Percentiles rank a stretch among this genome's conserved stretches.
Evolutionary conservation across 352 stramenopile species (phyloP).

Genomic region (Pythium apleroticum): DNA sequence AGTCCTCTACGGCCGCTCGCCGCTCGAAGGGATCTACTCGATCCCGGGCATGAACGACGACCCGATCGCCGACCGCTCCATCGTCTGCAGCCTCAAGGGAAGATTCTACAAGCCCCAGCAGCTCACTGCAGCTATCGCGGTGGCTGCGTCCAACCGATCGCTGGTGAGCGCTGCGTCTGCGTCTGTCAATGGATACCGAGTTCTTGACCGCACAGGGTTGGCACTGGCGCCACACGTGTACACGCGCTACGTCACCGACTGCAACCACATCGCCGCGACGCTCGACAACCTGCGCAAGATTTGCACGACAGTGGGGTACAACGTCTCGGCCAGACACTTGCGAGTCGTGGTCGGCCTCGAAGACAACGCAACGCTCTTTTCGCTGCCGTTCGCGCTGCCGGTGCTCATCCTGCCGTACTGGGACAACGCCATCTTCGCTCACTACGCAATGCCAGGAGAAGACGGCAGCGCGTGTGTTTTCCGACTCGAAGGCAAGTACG

Average conservation of each 20-base stretch:
- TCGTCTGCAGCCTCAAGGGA: conserved; percentile 45
- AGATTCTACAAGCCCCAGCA: conserved; percentile 38
- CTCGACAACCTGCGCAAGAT: conserved; percentile 12
- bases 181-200: conserved; percentile 15
- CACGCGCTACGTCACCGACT: conserved; percentile 17
- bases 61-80: conserved; percentile 41
- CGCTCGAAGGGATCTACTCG: background rate
- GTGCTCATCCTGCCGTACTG: conserved; percentile 46
- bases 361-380: conserved; percentile 14
- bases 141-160: background rate
- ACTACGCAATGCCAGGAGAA: conserved; percentile 32
- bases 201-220: conserved; percentile 9
- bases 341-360: conserved; percentile 21
- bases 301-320: conserved; percentile 23
- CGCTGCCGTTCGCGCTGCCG: conserved; percentile 34
- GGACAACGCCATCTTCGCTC: conserved; percentile 33
- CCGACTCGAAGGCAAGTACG: conserved; percentile 35
- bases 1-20: conserved; percentile 21
- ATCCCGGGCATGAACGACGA: conserved; percentile 43
- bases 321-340: conserved; percentile 28
- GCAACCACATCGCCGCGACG: conserved; percentile 20
- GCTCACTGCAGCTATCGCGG: conserved; percentile 34
- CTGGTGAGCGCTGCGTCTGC: background rate
- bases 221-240: background rate
- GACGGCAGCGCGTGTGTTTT: conserved; percentile 48